Evolutionary conservation across 164 flowering plant species (phyloP).

Genomic region (Vitis riparia): DNA sequence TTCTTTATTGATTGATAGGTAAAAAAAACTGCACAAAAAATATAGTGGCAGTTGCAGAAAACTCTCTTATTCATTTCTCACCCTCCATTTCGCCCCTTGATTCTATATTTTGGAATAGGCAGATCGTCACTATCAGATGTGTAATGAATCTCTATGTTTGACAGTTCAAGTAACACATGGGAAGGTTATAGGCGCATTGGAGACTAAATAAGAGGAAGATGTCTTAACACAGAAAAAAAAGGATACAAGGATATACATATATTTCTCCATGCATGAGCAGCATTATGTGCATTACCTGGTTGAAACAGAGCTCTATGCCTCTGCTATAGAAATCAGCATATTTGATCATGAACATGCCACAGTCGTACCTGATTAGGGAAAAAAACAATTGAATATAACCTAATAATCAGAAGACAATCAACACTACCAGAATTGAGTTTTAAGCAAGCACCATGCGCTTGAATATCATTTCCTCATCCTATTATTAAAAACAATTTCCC

Average conservation of each 20-base stretch:
- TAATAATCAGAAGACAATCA: not conserved
- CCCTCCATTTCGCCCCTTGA: too few relatives aligned
- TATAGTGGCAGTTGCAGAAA: too few relatives aligned
- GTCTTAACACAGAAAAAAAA: not conserved
- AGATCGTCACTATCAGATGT: not conserved
- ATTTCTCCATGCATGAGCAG: not conserved
- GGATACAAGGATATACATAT: not conserved
- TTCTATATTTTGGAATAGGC: not conserved
- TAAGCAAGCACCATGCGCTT: not conserved
- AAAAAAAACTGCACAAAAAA: too few relatives aligned
- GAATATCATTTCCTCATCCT: too few relatives aligned
- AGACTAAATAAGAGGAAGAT: not conserved
- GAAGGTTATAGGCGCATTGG: not conserved
- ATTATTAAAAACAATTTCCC: too few relatives aligned
- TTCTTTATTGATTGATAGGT: too few relatives aligned
- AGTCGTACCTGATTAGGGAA: slow-evolving; percentile 63
- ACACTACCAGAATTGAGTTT: not conserved
- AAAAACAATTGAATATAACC: not conserved
- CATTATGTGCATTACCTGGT: slow-evolving; percentile 51
- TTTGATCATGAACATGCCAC: slow-evolving; percentile 98
- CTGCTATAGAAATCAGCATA: slow-evolving; percentile 94
- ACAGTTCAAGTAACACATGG: not conserved
- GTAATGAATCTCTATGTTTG: not conserved
- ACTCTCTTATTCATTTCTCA: too few relatives aligned
- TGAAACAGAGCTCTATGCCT: slow-evolving; percentile 71